These are phyloP conservation scores for Colletotrichum destructivum DNA, from an alignment of 2,329 filamentous ascomycete genomes.

Conservation along the genomic window DNA sequence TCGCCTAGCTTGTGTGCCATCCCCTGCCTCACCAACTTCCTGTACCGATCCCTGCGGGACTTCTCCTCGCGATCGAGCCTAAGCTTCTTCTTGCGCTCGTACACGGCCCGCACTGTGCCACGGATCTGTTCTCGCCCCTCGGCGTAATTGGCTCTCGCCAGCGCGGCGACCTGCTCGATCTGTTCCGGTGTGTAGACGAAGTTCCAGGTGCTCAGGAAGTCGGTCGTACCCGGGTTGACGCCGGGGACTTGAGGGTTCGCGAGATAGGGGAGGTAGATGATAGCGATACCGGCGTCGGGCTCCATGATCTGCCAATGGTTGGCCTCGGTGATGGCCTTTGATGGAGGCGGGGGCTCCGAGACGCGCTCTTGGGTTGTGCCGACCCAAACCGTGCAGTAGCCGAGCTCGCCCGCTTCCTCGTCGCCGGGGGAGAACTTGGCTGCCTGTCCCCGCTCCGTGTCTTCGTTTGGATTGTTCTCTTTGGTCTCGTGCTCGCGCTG, in stretches of 20 bases:
- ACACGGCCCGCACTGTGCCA: conserved; percentile 87
- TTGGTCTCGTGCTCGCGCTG: conserved; percentile 52
- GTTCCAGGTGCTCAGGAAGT: conserved; percentile 98
- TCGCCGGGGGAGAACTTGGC: conserved; percentile 59
- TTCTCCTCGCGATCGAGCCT: conserved; percentile 69
- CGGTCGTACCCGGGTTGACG: conserved; percentile 86
- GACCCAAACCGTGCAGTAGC: conserved; percentile 96
- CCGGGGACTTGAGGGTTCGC: conserved; percentile 82
- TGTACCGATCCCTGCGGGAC: conserved; percentile 57
- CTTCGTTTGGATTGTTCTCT: conserved; percentile 44
- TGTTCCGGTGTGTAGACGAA: conserved; percentile 95
- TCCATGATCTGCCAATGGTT: conserved; percentile 79
- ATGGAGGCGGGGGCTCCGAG: conserved; percentile 65
- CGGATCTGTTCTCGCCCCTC: conserved; percentile 86
- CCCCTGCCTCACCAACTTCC: conserved; percentile 65
- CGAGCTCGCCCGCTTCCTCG: conserved; percentile 73
- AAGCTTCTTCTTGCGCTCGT: conserved; percentile 86
- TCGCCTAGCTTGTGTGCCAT: conserved; percentile 71
- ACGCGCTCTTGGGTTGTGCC: conserved; percentile 84
- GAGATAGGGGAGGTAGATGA: conserved; percentile 92
- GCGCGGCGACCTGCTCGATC: conserved; percentile 85
- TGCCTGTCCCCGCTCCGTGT: conserved; percentile 49
- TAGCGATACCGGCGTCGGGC: conserved; percentile 86
- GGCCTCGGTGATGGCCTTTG: conserved; percentile 72
- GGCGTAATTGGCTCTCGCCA: conserved; percentile 89